A percentile compares a stretch with the other conserved stretches of the same genome.
Conservation (phyloP, 768 basidiomycete species). For the Boletus subcaerulescens region DNA sequence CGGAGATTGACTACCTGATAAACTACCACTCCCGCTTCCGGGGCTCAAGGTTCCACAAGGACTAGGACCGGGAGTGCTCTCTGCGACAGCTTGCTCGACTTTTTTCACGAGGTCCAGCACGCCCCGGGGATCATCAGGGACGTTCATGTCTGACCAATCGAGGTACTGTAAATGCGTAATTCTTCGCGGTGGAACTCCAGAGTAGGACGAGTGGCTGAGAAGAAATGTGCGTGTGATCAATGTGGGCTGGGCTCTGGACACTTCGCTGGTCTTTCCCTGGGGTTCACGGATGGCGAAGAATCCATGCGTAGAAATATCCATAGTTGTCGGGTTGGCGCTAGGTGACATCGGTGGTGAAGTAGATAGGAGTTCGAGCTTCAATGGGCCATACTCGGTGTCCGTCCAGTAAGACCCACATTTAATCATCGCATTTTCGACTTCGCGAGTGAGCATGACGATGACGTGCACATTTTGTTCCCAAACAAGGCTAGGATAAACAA, state of each 20-base stretch:
- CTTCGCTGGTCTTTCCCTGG: slow-evolving; percentile 2
- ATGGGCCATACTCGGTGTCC: slow-evolving; percentile 63
- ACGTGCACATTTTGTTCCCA: slow-evolving; percentile 96
- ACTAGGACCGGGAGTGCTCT: slow-evolving; percentile 31
- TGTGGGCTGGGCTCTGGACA: slow-evolving; percentile 16
- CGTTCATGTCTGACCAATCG: slow-evolving; percentile 96
- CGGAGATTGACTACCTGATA: slow-evolving; percentile 18
- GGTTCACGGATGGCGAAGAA: slow-evolving; percentile 39
- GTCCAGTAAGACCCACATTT: slow-evolving; percentile 94
- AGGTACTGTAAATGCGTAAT: slow-evolving; percentile 90
- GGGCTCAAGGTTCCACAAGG: slow-evolving; percentile 25
- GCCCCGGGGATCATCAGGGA: slow-evolving; percentile 78
- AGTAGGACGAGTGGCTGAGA: slow-evolving; percentile 60
- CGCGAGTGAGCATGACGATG: slow-evolving; percentile 95
- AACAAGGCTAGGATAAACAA: slow-evolving; percentile 51
- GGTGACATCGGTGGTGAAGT: slow-evolving; percentile 39
- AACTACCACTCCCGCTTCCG: slow-evolving; percentile 17
- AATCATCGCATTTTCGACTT: slow-evolving; percentile 81
- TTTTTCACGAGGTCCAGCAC: slow-evolving; percentile 71
- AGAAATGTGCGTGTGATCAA: slow-evolving; percentile 64
- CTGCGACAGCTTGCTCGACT: slow-evolving; percentile 42
- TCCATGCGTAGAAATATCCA: slow-evolving; percentile 20
- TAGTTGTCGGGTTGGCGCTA: slow-evolving; percentile 32
- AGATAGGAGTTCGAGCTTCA: slow-evolving; percentile 55
- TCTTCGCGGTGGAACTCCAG: slow-evolving; percentile 55